phyloP scores from a whole-genome alignment of 2,329 filamentous ascomycete genomes.

The Trichophyton schoenleinii region DNA sequence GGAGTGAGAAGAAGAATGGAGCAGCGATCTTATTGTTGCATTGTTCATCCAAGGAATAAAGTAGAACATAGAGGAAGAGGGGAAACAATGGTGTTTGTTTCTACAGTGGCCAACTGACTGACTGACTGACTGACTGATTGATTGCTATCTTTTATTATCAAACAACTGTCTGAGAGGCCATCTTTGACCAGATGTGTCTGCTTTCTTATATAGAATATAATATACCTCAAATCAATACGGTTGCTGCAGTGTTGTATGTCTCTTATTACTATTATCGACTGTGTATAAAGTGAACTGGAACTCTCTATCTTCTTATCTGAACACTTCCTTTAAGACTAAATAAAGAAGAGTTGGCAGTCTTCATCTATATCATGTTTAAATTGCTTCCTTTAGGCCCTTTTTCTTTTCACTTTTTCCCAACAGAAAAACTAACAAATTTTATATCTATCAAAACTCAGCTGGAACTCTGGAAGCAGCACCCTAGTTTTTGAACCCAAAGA shows the following conservation, averaged over 20 bases:
- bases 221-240: no score
- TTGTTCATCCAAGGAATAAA: background rate
- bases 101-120: background rate
- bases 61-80: background rate
- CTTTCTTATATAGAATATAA: no score
- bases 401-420: background rate
- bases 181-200: no score
- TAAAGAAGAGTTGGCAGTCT: background rate
- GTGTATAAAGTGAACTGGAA: background rate
- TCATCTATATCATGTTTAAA: background rate
- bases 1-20: background rate
- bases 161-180: background rate
- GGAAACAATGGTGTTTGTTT: no score
- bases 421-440: background rate
- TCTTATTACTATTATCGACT: no score
- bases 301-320: background rate
- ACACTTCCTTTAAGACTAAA: background rate
- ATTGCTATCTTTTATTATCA: background rate
- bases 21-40: background rate
- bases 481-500: background rate
- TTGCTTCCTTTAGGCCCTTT: background rate
- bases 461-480: background rate
- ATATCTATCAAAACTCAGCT: background rate
- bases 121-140: background rate
- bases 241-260: no score